Base-by-base conservation (phyloP, 1,284 basidiomycete species). In the Tylopilus orsonianus region DNA sequence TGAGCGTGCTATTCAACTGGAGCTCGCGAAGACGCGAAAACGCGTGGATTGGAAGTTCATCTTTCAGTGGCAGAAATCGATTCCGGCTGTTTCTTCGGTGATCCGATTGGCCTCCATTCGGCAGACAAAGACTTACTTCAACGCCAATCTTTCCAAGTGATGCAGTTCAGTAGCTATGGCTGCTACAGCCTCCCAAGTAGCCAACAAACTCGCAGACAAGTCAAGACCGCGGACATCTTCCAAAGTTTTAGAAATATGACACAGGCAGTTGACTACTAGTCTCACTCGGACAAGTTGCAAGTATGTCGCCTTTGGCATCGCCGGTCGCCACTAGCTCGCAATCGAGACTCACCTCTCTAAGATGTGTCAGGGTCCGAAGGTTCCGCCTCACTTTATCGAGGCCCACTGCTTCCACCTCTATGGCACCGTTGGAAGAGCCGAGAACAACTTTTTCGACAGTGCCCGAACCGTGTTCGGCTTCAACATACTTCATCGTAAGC, bases 341-440 rank as follows among this genome's bases (percentile, higher is more conserved):
- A 56, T 93, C 88, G 20, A 97, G 73, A 48, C 92, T 93, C 44
- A 88, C 81, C 63, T 91, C 85, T 30, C 81, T 80, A 38, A 97
- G 72, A 14, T 74, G 75, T 45, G 80, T 78, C 16, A 97, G 70
- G 46, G 81, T 71, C 1, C 84, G 73, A 14, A 96, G 78, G 40
- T 87, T 86, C 24, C 72, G 68, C 50, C 85, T 77, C 46, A 97
- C 84, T 59, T 85, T 87, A 60, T 90, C 84, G 41, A 97, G 73
- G 37, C 84, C 80, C 0, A 94, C 88, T 1, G 90, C 90, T 65
- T 97, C 90, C 13, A 98, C 91, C 54, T 90, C 75, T 52, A 97
- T 95, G 1, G 78, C 73, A 13, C 86, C 85, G 46, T 82, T 80
- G 24, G 90, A 93, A 1, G 87, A 89, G n/a, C 91, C 92, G 18